Conservation (phyloP, 305 asterid genomes). For the Salvia sclarea region DNA sequence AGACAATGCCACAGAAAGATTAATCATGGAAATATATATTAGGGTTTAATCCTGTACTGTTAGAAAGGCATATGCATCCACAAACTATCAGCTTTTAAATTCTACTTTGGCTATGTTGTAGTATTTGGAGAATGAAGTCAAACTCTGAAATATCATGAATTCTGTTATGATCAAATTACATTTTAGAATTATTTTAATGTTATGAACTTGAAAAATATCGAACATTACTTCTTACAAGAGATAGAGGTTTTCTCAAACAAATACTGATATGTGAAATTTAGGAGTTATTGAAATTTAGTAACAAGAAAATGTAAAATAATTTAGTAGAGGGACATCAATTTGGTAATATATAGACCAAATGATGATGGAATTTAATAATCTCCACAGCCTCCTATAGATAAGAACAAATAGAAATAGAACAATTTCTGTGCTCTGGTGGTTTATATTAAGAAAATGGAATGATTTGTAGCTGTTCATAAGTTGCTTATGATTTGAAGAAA, state of each 20-base stretch:
- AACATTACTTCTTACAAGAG: not conserved
- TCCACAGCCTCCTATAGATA: not conserved
- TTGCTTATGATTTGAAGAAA: not conserved
- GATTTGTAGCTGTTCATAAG: not conserved
- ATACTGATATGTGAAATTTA: not conserved
- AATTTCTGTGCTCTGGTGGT: not conserved
- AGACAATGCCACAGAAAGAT: not conserved
- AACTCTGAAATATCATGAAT: not conserved
- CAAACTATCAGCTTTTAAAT: not conserved
- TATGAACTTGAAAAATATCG: not conserved
- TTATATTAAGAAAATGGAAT: not conserved
- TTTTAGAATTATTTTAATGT: not conserved
- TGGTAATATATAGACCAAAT: not conserved
- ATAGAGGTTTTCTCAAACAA: not conserved
- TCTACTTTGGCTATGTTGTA: not conserved
- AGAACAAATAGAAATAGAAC: not conserved
- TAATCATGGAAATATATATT: constrained; percentile 6
- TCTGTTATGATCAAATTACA: not conserved
- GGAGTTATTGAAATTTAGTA: not conserved
- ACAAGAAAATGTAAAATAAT: not conserved
- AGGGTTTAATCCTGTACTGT: not conserved
- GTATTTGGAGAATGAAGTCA: not conserved
- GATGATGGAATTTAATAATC: not conserved
- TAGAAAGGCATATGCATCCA: not conserved
- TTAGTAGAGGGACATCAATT: not conserved